phyloP scores from a whole-genome alignment of 495 filamentous ascomycete species.

The Aspergillus indologenus region DNA sequence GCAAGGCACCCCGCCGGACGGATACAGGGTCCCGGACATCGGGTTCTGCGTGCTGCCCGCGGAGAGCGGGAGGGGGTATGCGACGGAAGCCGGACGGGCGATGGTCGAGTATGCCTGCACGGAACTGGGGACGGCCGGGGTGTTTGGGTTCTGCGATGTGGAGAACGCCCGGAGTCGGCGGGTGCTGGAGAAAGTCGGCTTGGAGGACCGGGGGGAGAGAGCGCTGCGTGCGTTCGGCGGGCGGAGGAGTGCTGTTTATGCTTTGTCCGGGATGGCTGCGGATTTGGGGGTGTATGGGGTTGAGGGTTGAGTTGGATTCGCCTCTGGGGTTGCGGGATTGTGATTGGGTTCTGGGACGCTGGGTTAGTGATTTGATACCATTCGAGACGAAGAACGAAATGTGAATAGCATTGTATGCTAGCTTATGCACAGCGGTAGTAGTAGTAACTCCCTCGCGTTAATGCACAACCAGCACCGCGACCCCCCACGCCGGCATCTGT shows the following conservation, averaged over 20 bases:
- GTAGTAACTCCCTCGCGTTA: background rate
- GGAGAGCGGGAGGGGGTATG: background rate
- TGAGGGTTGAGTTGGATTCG: background rate
- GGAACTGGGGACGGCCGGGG: background rate
- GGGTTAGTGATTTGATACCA: too few species aligned
- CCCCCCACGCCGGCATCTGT: conserved; percentile 27
- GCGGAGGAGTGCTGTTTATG: background rate
- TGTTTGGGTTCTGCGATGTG: background rate
- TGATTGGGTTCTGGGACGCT: too few species aligned
- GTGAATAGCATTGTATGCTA: too few species aligned
- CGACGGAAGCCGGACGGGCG: background rate
- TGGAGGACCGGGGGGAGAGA: background rate
- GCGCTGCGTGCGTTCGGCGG: background rate
- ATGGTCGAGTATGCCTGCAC: background rate
- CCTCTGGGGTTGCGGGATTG: too few species aligned
- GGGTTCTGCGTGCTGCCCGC: background rate
- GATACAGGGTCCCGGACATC: background rate
- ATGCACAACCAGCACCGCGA: conserved; percentile 28
- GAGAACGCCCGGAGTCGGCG: background rate
- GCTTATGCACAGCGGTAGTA: too few species aligned
- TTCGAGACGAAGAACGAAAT: too few species aligned
- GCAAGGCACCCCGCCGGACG: background rate
- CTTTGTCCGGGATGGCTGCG: background rate
- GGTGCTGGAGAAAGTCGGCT: background rate
- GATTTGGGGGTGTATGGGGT: background rate